Base-by-base conservation (phyloP, 1,284 basidiomycete genomes). In the Bjerkandera adusta region DNA sequence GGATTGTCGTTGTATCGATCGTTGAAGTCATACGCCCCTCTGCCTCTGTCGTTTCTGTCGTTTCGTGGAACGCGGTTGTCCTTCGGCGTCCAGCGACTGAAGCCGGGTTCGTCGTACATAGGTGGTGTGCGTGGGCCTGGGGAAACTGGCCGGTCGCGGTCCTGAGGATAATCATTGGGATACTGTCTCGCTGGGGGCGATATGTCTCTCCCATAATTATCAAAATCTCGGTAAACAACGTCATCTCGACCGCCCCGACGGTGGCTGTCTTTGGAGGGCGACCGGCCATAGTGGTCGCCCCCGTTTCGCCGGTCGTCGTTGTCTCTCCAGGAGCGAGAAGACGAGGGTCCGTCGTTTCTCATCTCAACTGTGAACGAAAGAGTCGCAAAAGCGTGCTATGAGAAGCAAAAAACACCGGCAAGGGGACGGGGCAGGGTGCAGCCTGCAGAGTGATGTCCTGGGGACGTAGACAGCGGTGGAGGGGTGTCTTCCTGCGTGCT, bases 271-370 rank as follows among this genome's bases (percentile, higher is more conserved):
- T 71, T 67, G 29, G 64, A 43, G 47, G 68, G 64, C 27, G 65
- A 59, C 55, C 73, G 74, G 50, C 66, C 58, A 59, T 79, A 78
- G 51, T 75, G 75, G 57, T 82, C 76, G 53, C 78, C 74, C 45
- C 66, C 61, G 48, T 68, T 64, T 49, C 70, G 72, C 79, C 81
- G 80, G 49, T 69, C 68, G 50, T 77, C 77, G 49, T 64, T 59
- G 45, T 76, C 76, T 57, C 69, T 72, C 53, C 74, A 73, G 56
- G 57, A 62, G 47, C 74, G 71, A 52, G 77, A 75, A 16, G 77
- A 71, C 47, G 74, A 67, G 10, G 74, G 65, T 12, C 68, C 64
- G 45, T 79, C 79, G 58, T 75, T 70, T 59, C 63, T 73, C 60
- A 71, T 69, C 55, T 74, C 75, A 53, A 69, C 65, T 44, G 58